Conservation (phyloP, 2,329 filamentous ascomycete genomes). For the Fonsecaea nubica region DNA sequence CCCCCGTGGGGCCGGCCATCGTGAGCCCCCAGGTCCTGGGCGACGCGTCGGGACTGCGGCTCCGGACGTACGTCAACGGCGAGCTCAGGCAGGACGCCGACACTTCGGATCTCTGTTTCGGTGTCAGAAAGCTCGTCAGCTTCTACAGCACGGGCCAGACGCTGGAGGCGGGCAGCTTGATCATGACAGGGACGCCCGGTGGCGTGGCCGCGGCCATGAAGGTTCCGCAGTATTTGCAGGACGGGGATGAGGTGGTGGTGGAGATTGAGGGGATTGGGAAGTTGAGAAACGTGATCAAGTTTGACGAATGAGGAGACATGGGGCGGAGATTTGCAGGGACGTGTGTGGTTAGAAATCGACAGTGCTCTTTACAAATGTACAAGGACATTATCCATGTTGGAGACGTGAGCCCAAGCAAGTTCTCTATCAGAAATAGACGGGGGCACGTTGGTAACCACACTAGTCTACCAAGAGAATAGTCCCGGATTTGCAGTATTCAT, state of each 20-base stretch:
- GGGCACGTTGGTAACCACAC: no score
- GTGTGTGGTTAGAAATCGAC: background rate
- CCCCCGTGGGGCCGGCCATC: conserved; percentile 51
- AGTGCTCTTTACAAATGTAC: background rate
- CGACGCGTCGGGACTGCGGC: conserved; percentile 44
- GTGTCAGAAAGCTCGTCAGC: conserved; percentile 45
- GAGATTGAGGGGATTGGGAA: conserved; percentile 5
- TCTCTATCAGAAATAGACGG: no score
- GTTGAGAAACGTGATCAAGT: conserved; percentile 3
- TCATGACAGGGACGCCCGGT: conserved; percentile 51
- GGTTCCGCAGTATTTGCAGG: conserved; percentile 46
- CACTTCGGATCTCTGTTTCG: conserved; percentile 49
- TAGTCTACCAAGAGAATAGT: no score
- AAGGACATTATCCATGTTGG: background rate
- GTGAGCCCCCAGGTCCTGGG: conserved; percentile 44
- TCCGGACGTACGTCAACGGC: conserved; percentile 35
- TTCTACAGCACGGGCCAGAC: conserved; percentile 47
- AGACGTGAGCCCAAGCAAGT: background rate
- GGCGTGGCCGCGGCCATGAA: conserved; percentile 52
- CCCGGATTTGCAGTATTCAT: no score
- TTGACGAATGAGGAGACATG: conserved; percentile 3
- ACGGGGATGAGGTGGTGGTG: conserved; percentile 42
- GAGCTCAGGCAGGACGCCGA: conserved; percentile 46
- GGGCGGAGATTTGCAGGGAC: background rate
- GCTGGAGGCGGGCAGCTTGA: conserved; percentile 46